phyloP scores from a whole-genome alignment of 148 eudicot species.

The Fagopyrum esculentum region DNA sequence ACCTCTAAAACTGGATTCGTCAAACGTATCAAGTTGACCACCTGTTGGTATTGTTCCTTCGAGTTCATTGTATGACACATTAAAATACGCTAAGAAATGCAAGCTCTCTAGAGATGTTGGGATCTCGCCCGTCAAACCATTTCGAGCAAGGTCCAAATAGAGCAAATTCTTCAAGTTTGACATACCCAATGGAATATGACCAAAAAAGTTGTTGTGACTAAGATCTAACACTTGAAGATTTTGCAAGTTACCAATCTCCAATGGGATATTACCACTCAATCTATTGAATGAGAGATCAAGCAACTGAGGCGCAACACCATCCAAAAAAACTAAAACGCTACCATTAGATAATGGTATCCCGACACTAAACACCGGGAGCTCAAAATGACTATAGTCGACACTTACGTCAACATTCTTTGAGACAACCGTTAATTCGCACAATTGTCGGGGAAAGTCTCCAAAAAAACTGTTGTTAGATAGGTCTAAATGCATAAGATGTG shows the following conservation, averaged over 20 bases:
- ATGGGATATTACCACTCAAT: slow-evolving; percentile 54
- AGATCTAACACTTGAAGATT: slow-evolving; percentile 54
- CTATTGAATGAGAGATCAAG: slow-evolving; percentile 51
- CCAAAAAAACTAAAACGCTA: too few species aligned
- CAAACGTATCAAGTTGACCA: slow-evolving; percentile 46
- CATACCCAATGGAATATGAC: slow-evolving; percentile 58
- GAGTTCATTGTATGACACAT: slow-evolving; percentile 50
- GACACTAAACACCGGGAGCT: slow-evolving; percentile 49
- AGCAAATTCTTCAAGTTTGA: slow-evolving; percentile 54
- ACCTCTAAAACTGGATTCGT: slow-evolving; percentile 17
- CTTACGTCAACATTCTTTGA: slow-evolving; percentile 27
- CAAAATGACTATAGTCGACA: slow-evolving; percentile 37
- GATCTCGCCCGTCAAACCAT: slow-evolving; percentile 60
- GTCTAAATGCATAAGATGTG: slow-evolving; percentile 57
- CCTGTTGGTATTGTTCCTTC: slow-evolving; percentile 50
- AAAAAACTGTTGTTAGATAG: slow-evolving; percentile 43
- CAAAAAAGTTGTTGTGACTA: slow-evolving; percentile 47
- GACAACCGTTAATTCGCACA: slow-evolving; percentile 34
- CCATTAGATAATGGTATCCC: too few species aligned
- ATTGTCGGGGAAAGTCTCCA: slow-evolving; percentile 44
- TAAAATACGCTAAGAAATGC: slow-evolving; percentile 42
- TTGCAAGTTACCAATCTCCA: slow-evolving; percentile 50
- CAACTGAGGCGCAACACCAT: slow-evolving; percentile 20
- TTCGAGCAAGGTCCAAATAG: slow-evolving; percentile 45
- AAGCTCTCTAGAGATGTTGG: slow-evolving; percentile 57